Percentiles rank a stretch among this genome's conserved stretches.
These are phyloP conservation scores for Alternaria rosae DNA, from an alignment of 2,329 filamentous ascomycete species.

Conservation along the genomic window DNA sequence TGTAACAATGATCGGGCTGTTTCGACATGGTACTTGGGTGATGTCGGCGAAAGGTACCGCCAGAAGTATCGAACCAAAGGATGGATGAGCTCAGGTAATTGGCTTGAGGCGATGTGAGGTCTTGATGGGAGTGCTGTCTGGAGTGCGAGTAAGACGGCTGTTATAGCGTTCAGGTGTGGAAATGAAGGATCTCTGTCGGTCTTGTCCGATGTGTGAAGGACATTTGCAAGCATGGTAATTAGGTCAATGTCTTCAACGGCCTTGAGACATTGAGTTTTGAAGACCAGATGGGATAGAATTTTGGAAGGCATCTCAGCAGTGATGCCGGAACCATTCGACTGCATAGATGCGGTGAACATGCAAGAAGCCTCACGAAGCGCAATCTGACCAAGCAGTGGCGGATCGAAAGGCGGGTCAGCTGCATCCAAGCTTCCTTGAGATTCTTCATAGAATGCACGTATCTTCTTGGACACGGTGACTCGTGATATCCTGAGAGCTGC, in stretches of 20 bases:
- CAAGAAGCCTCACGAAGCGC: conserved; percentile 40
- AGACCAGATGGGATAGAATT: conserved; percentile 44
- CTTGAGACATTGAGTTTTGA: conserved; percentile 37
- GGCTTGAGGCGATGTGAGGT: conserved; percentile 45
- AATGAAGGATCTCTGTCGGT: conserved; percentile 29
- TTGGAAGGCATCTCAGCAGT: conserved; percentile 42
- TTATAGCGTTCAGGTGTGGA: conserved; percentile 40
- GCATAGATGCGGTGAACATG: conserved; percentile 36
- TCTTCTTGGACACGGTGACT: conserved; percentile 24
- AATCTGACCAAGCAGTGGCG: conserved; percentile 35
- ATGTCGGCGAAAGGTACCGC: conserved; percentile 79
- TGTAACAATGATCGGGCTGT: conserved; percentile 86
- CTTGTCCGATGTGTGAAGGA: conserved; percentile 20
- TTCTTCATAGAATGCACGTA: conserved; percentile 47
- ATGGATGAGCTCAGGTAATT: conserved; percentile 69
- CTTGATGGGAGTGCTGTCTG: conserved; percentile 36
- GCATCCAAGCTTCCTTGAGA: conserved; percentile 46
- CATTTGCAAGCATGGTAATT: conserved; percentile 31
- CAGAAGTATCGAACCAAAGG: conserved; percentile 77
- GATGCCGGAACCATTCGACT: conserved; percentile 9
- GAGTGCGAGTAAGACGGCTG: conserved; percentile 42
- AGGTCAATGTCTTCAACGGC: conserved; percentile 39
- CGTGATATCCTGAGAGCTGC: conserved; percentile 10
- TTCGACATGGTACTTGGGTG: conserved; percentile 94
- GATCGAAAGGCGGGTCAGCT: conserved; percentile 37